Conservation (phyloP, 306 rosid species). For the Crotalaria pallida region DNA sequence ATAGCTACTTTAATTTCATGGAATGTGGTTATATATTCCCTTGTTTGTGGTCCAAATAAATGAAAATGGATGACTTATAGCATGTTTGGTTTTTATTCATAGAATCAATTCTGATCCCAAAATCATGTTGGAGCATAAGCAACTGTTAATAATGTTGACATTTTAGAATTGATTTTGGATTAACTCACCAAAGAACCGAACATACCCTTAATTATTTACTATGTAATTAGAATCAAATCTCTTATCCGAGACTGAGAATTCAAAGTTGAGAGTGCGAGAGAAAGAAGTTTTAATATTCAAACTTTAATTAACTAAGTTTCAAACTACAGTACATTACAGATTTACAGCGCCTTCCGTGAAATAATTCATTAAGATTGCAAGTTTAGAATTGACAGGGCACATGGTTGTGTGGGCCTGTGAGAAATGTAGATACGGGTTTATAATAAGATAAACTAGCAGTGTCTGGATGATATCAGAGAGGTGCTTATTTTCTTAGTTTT, state of each 20-base stretch:
- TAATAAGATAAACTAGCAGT: background rate
- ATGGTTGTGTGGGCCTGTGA: background rate
- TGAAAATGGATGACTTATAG: background rate
- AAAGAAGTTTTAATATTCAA: background rate
- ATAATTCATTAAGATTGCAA: too few species aligned
- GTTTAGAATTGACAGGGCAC: background rate
- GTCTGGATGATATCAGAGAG: background rate
- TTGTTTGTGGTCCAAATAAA: background rate
- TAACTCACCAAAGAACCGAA: too few species aligned
- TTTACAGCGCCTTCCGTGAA: too few species aligned
- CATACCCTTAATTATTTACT: too few species aligned
- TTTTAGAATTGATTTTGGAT: too few species aligned
- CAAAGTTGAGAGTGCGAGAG: background rate
- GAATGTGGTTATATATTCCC: background rate
- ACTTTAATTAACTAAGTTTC: background rate
- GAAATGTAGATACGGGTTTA: background rate
- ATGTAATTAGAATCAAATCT: too few species aligned
- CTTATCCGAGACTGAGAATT: background rate
- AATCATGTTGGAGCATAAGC: constrained; percentile 1
- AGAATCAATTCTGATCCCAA: background rate
- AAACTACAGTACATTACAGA: background rate
- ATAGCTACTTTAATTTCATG: background rate
- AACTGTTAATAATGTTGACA: too few species aligned
- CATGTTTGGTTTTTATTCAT: background rate
- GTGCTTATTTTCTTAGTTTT: background rate